Conservation (phyloP, 2,329 filamentous ascomycete genomes). For the Fusarium gaditjirri region DNA sequence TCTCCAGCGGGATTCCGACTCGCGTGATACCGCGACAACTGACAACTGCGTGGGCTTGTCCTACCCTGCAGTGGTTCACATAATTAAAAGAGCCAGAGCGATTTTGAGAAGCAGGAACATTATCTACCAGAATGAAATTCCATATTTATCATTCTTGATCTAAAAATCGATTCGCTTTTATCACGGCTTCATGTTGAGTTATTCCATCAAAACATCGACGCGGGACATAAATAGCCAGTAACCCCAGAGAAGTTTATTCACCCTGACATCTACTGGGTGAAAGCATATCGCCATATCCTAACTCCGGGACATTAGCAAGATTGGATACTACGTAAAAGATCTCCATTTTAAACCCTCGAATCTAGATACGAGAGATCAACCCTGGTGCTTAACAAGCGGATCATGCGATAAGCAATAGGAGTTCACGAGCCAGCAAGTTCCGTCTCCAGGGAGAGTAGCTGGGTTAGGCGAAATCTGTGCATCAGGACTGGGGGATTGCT, state of each 20-base stretch:
- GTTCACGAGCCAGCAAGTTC: conserved; percentile 2
- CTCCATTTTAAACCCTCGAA: not conserved
- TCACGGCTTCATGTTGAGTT: not conserved
- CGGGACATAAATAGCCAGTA: not conserved
- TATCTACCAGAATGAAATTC: not conserved
- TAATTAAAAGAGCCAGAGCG: not conserved
- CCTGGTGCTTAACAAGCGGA: conserved; percentile 20
- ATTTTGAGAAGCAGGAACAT: not conserved
- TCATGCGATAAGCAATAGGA: conserved; percentile 17
- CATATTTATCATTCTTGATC: fast-evolving
- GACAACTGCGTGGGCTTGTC: not conserved
- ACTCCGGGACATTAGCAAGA: conserved; percentile 8
- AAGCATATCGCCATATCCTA: not conserved
- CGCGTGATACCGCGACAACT: not conserved
- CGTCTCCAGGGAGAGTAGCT: not conserved
- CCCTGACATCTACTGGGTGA: not conserved
- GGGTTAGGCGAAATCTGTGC: not conserved
- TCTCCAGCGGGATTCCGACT: not conserved
- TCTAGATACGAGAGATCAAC: conserved; percentile 28
- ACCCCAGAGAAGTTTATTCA: not conserved
- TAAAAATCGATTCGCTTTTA: fast-evolving
- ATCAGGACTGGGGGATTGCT: not conserved
- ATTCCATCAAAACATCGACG: fast-evolving
- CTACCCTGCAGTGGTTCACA: not conserved
- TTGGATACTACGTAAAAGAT: not conserved